Conservation (phyloP, 352 stramenopile species). For the Pythium phragmitis region DNA sequence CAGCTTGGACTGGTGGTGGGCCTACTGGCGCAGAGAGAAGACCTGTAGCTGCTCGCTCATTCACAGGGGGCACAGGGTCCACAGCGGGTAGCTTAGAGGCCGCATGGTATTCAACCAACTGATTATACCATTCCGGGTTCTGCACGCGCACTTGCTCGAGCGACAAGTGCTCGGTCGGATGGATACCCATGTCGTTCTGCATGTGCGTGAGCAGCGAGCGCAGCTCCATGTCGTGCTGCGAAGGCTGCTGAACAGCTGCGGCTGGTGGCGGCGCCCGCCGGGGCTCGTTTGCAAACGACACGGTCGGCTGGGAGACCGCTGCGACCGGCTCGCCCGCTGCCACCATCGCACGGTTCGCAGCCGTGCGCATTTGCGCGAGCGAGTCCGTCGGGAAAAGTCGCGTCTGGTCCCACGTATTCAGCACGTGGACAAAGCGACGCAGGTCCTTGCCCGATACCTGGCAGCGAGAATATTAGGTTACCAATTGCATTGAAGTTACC, state of each 20-base stretch:
- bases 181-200: slow-evolving; percentile 87
- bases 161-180: slow-evolving; percentile 83
- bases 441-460: slow-evolving; percentile 80
- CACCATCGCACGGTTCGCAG: slow-evolving; percentile 56
- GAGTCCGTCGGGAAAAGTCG: slow-evolving; percentile 54
- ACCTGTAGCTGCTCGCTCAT: slow-evolving; percentile 11
- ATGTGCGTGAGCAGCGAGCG: slow-evolving; percentile 74
- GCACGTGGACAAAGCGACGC: slow-evolving; percentile 80
- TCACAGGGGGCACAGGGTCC: slow-evolving; percentile 19
- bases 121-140: slow-evolving; percentile 83
- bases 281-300: slow-evolving; percentile 51
- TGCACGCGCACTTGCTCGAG: slow-evolving; percentile 85
- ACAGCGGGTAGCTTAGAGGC: slow-evolving; percentile 26
- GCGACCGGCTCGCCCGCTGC: slow-evolving; percentile 41
- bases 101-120: slow-evolving; percentile 69
- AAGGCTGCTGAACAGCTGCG: slow-evolving; percentile 35
- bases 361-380: slow-evolving; percentile 64
- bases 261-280: slow-evolving; percentile 1
- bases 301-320: slow-evolving; percentile 34
- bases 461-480: neutral
- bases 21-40: slow-evolving; percentile 14
- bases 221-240: slow-evolving; percentile 77
- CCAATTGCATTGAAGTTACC: slow-evolving; percentile 4
- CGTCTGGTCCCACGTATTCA: slow-evolving; percentile 83
- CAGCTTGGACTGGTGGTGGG: slow-evolving; percentile 1